A percentile compares a stretch with the other conserved stretches of the same genome.
phyloP scores from a whole-genome alignment of 1,284 basidiomycete species.

The Sporisorium iseilematis-ciliati region DNA sequence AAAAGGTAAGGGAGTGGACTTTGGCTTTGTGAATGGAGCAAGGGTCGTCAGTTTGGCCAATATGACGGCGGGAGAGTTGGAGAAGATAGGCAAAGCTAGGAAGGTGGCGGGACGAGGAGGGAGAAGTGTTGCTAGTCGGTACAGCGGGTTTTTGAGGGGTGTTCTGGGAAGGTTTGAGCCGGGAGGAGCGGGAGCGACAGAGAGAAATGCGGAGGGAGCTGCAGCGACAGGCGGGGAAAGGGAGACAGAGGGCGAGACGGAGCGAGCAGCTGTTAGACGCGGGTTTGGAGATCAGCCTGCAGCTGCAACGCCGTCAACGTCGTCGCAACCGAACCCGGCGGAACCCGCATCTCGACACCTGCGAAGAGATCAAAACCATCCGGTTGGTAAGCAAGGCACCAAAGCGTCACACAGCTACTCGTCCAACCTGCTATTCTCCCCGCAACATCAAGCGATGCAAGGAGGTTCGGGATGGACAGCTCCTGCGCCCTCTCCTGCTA shows the following conservation, averaged over 20 bases:
- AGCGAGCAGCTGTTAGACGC: conserved; percentile 11
- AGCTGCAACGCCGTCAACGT: neutral
- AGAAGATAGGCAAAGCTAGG: conserved; percentile 15
- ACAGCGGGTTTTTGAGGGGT: conserved; percentile 27
- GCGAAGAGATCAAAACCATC: conserved; percentile 16
- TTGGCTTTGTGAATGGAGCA: conserved; percentile 18
- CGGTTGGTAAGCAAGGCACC: conserved; percentile 17
- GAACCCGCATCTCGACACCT: neutral
- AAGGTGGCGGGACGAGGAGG: neutral
- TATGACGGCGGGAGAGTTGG: conserved; percentile 19
- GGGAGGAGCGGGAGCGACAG: neutral
- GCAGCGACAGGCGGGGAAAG: neutral
- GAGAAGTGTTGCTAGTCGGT: conserved; percentile 27
- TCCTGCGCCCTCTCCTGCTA: neutral
- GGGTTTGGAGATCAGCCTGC: conserved; percentile 3
- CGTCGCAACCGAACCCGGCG: neutral
- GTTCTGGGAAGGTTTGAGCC: conserved; percentile 22
- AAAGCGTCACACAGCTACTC: conserved; percentile 26
- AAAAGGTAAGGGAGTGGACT: conserved; percentile 15
- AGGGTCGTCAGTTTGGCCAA: conserved; percentile 22
- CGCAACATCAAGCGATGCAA: neutral
- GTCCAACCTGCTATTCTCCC: conserved; percentile 25
- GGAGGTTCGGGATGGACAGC: conserved; percentile 2
- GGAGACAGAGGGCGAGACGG: neutral
- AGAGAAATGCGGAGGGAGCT: too few relatives aligned